Evolutionary conservation across 2,329 filamentous ascomycete species (phyloP).

Genomic region (Xylaria hypoxylon): DNA sequence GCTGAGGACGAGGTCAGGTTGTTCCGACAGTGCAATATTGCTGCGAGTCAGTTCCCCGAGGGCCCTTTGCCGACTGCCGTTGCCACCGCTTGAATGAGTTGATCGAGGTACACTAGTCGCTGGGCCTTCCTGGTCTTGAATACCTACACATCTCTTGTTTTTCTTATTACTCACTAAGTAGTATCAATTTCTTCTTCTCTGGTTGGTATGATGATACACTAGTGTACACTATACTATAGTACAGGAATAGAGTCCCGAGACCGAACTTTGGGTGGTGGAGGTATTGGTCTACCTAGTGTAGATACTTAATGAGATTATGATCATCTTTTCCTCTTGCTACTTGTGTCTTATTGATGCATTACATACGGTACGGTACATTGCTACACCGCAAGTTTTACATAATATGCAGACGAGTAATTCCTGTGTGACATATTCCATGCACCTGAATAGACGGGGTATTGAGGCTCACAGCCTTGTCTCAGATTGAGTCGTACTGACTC

Average conservation of each 20-base stretch:
- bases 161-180: neutral
- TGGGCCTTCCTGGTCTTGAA: neutral
- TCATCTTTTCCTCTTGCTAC: neutral
- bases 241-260: neutral
- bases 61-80: slow-evolving; percentile 54
- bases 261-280: neutral
- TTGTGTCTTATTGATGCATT: neutral
- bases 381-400: neutral
- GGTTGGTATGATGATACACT: neutral
- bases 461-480: slow-evolving; percentile 13
- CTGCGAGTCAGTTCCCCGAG: slow-evolving; percentile 68
- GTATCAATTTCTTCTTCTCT: neutral
- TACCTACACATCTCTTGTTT: neutral
- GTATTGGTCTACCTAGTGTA: neutral
- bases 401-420: neutral
- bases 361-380: neutral
- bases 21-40: slow-evolving; percentile 84
- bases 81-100: slow-evolving; percentile 12
- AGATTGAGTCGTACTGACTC: neutral
- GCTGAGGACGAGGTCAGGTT: slow-evolving; percentile 77
- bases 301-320: slow-evolving; percentile 2
- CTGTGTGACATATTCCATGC: neutral
- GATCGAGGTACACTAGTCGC: no score
- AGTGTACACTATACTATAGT: neutral
- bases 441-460: neutral